Percentiles rank a stretch among this genome's conserved stretches.
Conservation (phyloP, 2,329 filamentous ascomycete genomes). For the Aureobasidium sp. region DNA sequence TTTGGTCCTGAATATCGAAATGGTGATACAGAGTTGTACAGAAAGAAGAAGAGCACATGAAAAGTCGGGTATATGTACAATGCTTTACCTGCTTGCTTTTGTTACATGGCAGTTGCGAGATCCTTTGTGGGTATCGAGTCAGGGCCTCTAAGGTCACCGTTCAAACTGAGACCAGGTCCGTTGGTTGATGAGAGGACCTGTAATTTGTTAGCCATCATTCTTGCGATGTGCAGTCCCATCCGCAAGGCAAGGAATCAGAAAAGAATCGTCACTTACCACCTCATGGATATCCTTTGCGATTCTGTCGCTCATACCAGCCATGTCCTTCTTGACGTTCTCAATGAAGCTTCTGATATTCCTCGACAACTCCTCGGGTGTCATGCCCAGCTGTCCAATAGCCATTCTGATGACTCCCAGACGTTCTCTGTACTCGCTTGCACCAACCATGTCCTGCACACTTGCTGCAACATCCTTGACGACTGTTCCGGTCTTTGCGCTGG, state of each 20-base stretch:
- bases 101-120: constrained; percentile 18
- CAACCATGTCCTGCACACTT: constrained; percentile 74
- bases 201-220: background rate
- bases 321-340: constrained; percentile 69
- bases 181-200: constrained; percentile 79
- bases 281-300: constrained; percentile 67
- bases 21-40: constrained; percentile 3
- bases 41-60: background rate
- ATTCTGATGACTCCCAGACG: constrained; percentile 75
- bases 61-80: constrained; percentile 14
- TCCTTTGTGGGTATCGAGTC: constrained; percentile 45
- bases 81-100: constrained; percentile 1
- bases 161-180: constrained; percentile 79
- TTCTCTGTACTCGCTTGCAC: constrained; percentile 82
- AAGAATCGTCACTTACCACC: constrained; percentile 43
- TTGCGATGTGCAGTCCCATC: background rate
- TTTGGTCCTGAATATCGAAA: background rate
- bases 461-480: constrained; percentile 72
- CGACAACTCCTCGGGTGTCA: constrained; percentile 78
- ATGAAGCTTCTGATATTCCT: constrained; percentile 77
- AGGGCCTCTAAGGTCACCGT: constrained; percentile 63
- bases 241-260: constrained; percentile 33
- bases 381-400: constrained; percentile 84
- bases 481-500: constrained; percentile 77
- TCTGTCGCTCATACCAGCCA: constrained; percentile 56